Evolutionary conservation across 2,329 filamentous ascomycete genomes (phyloP).

Genomic region (Fusarium oligoseptatum): DNA sequence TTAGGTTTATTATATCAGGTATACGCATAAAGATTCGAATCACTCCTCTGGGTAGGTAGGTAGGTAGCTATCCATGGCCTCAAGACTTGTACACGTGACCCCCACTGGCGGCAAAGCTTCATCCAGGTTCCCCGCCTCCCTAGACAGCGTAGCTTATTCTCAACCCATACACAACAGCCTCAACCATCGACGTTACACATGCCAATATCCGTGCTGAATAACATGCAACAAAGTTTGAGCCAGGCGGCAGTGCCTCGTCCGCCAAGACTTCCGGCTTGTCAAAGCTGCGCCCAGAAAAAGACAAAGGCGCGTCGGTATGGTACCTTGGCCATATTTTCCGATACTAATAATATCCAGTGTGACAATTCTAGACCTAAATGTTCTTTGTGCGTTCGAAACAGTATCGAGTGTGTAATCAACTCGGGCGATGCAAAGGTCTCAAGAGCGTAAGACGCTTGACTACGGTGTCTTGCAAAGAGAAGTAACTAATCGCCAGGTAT

Average conservation of each 20-base stretch:
- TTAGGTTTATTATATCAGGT: not conserved
- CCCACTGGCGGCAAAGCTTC: not conserved
- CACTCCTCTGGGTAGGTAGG: not conserved
- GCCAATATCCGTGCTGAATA: not conserved
- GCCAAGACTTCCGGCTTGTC: constrained; percentile 25
- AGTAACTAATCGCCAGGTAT: not conserved
- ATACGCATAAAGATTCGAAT: not conserved
- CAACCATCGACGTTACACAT: not conserved
- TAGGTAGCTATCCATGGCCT: not conserved
- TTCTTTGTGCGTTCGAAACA: constrained; percentile 5
- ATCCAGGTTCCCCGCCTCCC: not conserved
- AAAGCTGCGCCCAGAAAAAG: constrained; percentile 18
- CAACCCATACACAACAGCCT: not conserved
- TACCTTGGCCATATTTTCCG: not conserved
- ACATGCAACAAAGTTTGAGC: not conserved
- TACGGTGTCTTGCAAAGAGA: fast-evolving
- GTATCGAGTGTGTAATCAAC: constrained; percentile 11
- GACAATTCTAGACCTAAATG: constrained; percentile 23
- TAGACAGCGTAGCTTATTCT: not conserved
- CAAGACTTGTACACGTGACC: not conserved
- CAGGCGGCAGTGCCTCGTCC: not conserved
- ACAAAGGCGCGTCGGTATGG: constrained; percentile 13
- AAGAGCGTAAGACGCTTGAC: not conserved
- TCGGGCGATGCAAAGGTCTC: not conserved
- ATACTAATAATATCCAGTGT: constrained; percentile 5